Evolutionary conservation across 2,329 filamentous ascomycete species (phyloP).

Genomic region (Fusarium gaditjirri): DNA sequence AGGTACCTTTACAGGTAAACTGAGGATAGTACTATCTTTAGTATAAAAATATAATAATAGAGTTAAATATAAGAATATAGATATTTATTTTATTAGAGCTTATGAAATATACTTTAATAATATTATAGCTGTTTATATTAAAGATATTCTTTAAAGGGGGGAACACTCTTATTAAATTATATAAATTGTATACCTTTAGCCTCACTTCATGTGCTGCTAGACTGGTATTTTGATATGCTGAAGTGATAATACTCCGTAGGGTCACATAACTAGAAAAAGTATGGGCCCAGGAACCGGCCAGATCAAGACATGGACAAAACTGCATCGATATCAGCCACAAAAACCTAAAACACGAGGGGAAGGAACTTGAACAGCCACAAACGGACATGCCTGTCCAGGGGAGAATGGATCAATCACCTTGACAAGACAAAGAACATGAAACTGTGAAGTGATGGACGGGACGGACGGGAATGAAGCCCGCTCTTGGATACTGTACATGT

Average conservation of each 20-base stretch:
- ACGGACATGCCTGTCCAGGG: background rate
- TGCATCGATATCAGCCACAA: conserved; percentile 1
- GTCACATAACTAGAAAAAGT: background rate
- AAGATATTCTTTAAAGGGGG: too few species aligned
- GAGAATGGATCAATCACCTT: background rate
- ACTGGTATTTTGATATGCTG: background rate
- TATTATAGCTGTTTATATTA: background rate
- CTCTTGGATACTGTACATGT: too few species aligned
- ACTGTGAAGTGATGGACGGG: background rate
- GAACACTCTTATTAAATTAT: background rate
- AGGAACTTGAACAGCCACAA: background rate
- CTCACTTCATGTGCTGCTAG: background rate
- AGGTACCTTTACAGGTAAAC: background rate
- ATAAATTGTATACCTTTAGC: background rate
- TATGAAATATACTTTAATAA: background rate
- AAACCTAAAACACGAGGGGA: conserved; percentile 1
- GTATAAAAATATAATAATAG: background rate
- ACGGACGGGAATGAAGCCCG: conserved; percentile 1
- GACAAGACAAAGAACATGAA: background rate
- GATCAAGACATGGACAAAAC: background rate
- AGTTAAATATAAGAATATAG: background rate
- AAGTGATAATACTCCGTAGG: background rate
- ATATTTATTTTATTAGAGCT: background rate
- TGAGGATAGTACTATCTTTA: too few species aligned
- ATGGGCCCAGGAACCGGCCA: background rate